Base-by-base conservation (phyloP, 2,329 filamentous ascomycete genomes). In the Hypoxylon sp. region DNA sequence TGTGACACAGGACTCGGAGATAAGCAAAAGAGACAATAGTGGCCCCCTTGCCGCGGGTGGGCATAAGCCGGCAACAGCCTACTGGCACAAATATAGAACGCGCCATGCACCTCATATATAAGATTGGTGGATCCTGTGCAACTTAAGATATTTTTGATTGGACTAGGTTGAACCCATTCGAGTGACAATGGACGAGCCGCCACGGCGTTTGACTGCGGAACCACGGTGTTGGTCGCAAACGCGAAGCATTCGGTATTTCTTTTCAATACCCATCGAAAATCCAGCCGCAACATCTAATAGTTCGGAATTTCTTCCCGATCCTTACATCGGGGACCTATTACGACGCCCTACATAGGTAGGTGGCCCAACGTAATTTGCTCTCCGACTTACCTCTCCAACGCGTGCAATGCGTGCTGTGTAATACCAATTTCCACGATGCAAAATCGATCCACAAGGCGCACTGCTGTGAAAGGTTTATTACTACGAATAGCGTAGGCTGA, bases 91-190 rank as follows among this genome's bases (percentile, higher is more conserved):
- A 35, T 58, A 37, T 35, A 47, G 17, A 37, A 17, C 37, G 48
- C 10, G 3, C 8, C 5, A 11, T 52, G 46, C 33, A 31, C 37
- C 10, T 47, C 47, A 35, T 51, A 50, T 44, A 33, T 35, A 22
- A n/a, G 26, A 33, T 24, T 55, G 42, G 47, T 35, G 63, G 33
- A 24, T 24, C 52, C 35, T 57, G 63, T 52, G 56, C 44, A 37
- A 65, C 56, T 39, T 33, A 60, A 35, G 33, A 56, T 44, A 47
- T 42, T 35, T 46, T 14, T 55, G 46, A 66, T 66, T 66, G 63
- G 63, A n/a, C 5, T 48, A 14, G 22, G 13, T 51, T 55, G n/a
- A 37, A 61, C 57, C 57, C 57, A 52, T 35, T 29, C 13, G 33
- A 33, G 22, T 31, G 46, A 31, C 39, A 31, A 44, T 31, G 39